Base-by-base conservation (phyloP, 2,329 filamentous ascomycete species). In the Phaeosphaeria sp. region DNA sequence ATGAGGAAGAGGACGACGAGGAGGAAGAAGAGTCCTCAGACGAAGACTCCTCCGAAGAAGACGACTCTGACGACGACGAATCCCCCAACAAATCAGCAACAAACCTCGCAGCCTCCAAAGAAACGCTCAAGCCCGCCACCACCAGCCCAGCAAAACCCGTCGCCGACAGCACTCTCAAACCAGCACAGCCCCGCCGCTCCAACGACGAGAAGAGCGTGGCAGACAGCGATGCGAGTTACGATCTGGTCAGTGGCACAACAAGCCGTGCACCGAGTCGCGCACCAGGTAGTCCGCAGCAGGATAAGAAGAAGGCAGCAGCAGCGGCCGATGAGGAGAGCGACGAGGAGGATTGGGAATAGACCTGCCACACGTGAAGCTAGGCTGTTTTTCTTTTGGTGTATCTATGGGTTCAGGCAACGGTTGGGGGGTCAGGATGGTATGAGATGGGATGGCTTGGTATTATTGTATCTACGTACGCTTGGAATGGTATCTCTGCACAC, bases 191-290 rank as follows among this genome's bases (percentile, higher is more conserved):
- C 18, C 89, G 91, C 53, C 80, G 81, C 40, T 96, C 93, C 24
- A 90, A 96, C 70, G 79, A 82, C 46, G 76, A 77, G 75, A 93
- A 94, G 75, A 96, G 91, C 24, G 91, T 95, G 66, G 88, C 93
- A 7, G 95, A 95, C 70, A 97, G 94, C 74, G 95, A 99, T 69
- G 92, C 92, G 18, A 97, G 93, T 80, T 99, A 99, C 76, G 95
- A 99, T 75, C 85, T 99, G 33, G 92, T 99, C 3, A 82, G 80
- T 46, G 90, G 91, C 7, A 89, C 89, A 6, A 83, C 87, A 46
- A 97, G 91, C 75, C 90, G 91, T 64, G 89, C 92, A 17, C 90
- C 92, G 1, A 97, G 91, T 76, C 90, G 91, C 63, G 89, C 92
- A 17, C 90, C 92, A 1, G 84, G 86, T 5, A 88, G 85, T 58